phyloP scores from a whole-genome alignment of 2,329 filamentous ascomycete genomes.

The Diaporthe citriasiana region DNA sequence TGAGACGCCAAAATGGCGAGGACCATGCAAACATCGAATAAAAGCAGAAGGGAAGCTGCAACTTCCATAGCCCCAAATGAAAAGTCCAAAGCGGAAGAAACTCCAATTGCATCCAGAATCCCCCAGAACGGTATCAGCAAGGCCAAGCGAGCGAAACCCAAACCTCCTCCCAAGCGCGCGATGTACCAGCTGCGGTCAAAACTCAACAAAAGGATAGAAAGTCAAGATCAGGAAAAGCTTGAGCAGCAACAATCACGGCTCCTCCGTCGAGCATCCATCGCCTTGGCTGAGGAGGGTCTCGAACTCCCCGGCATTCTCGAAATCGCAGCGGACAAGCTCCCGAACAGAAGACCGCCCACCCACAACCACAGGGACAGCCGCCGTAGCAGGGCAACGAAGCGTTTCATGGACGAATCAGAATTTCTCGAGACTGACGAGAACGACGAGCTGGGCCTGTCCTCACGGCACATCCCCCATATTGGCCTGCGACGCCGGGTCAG shows the following conservation, averaged over 20 bases:
- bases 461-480: not conserved
- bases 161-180: not conserved
- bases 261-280: conserved; percentile 13
- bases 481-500: conserved; percentile 3
- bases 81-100: not conserved
- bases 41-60: too few species aligned
- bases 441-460: not conserved
- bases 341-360: not conserved
- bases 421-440: not conserved
- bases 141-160: not conserved
- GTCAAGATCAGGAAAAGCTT: not conserved
- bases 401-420: not conserved
- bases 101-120: too few species aligned
- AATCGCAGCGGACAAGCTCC: not conserved
- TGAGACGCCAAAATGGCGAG: conserved; percentile 3
- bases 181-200: not conserved
- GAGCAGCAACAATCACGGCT: not conserved
- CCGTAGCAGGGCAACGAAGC: not conserved
- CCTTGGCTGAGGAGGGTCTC: conserved; percentile 1
- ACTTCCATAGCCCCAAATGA: not conserved
- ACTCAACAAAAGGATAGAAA: not conserved
- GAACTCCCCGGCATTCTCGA: conserved; percentile 17
- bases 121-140: not conserved
- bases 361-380: not conserved
- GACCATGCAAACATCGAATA: not conserved